phyloP scores from a whole-genome alignment of 2,329 filamentous ascomycete species.

The Penicillium sp. region DNA sequence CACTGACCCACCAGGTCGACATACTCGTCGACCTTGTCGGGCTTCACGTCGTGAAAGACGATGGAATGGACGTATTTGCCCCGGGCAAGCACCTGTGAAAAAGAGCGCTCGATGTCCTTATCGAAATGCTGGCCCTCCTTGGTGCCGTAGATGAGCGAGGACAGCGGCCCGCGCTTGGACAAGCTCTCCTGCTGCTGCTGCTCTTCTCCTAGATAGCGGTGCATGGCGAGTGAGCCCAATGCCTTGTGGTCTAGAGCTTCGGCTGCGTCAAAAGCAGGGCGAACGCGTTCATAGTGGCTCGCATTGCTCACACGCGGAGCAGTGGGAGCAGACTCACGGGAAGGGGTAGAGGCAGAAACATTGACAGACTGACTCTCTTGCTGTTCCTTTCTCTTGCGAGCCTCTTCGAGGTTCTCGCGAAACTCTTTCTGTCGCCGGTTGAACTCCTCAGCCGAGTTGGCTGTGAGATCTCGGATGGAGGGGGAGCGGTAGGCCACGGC shows the following conservation, averaged over 20 bases:
- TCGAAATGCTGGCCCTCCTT: constrained; percentile 93
- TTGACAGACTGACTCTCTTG: constrained; percentile 75
- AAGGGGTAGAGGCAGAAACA: constrained; percentile 44
- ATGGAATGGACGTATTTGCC: constrained; percentile 99
- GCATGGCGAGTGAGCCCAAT: constrained; percentile 60
- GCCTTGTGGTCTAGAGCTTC: constrained; percentile 44
- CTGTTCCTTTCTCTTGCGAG: constrained; percentile 71
- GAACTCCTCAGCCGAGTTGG: constrained; percentile 70
- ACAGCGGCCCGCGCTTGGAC: constrained; percentile 69
- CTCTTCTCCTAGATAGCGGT: constrained; percentile 51
- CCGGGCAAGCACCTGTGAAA: constrained; percentile 88
- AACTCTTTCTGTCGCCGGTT: constrained; percentile 81
- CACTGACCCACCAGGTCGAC: constrained; percentile 81
- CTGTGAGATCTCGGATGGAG: constrained; percentile 80
- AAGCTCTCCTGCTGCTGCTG: constrained; percentile 59
- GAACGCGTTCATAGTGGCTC: constrained; percentile 32
- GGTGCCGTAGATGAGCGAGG: constrained; percentile 92
- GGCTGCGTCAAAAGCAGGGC: constrained; percentile 41
- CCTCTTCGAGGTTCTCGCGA: constrained; percentile 73
- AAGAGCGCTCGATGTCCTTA: constrained; percentile 91
- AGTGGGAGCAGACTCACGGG: constrained; percentile 45
- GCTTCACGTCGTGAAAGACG: constrained; percentile 92
- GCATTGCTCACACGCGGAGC: constrained; percentile 48
- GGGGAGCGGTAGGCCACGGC: constrained; percentile 57
- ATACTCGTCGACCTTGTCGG: constrained; percentile 94